Base-by-base conservation (phyloP, 768 basidiomycete species). In the Sarcomyxa edulis region DNA sequence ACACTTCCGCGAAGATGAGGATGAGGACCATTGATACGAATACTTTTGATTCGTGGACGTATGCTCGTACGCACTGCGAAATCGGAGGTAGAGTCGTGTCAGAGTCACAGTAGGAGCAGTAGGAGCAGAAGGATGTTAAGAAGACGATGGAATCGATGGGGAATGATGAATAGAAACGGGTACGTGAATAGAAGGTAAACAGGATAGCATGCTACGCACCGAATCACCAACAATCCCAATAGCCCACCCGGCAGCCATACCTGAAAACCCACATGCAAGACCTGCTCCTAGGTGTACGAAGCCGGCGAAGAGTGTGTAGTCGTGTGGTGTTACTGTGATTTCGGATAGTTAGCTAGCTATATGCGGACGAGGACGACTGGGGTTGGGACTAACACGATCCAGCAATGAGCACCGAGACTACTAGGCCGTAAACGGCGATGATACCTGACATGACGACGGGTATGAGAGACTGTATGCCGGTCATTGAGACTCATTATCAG, bases 371-470 rank as follows among this genome's bases (percentile, higher is more conserved):
- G 6, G 34, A 6, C n/a, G 28, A 38, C 25, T 12, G 18, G 21
- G 40, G 15, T 33, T 25, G 28, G 34, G 37, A 65, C 72, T 46
- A 47, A 72, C 68, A 40, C 45, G 62, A 53, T 40, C 89, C 89
- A 12, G 85, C 74, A 45, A 96, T 96, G 40, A 98, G 76, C 21
- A 97, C 94, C 3, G 90, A 88, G 10, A 97, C 94, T 7, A 98
- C 95, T 28, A 98, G 74, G 6, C 94, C 94, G 55, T 97, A 98
- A 25, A 98, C 94, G 21, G 94, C 93, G 48, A 96, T 94, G 60
- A 96, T 96, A 65, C 94, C 93, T 42, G 91, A 88, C 93, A 97
- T 96, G 60, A 98, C 92, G 24, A 96, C 93, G 4, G 94, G 94
- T 47, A 97, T 92, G 37, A 96, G 72, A 11, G 91, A 94, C 91